Base-by-base conservation (phyloP, 169 alveolate species). In the Amoebophrya sp. region DNA sequence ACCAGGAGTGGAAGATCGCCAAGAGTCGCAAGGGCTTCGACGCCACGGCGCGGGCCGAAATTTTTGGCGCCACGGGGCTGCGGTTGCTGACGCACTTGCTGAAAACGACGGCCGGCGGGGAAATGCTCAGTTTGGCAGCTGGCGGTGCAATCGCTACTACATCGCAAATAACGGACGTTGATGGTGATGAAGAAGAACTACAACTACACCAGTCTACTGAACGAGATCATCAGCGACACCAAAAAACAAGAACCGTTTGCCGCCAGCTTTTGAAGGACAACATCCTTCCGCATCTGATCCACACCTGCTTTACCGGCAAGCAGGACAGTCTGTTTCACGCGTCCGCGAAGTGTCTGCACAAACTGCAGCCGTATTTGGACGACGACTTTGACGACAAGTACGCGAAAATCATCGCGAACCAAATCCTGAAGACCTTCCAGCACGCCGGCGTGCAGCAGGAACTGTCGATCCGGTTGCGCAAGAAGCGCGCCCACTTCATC, bases 1-100 rank as follows among this genome's bases (percentile, higher is more conserved):
- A 66, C 35, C 83, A 66, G 32, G 83, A 18, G 38, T 66, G 83
- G 83, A 2, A 25, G 7, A 3, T 66, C 29, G 38, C 39, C 29
- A 25, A 1, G 10, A n/a, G 32, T 2, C 83, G 83, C 29, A 18
- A n/a, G 29, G 83, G 83, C 29, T 66, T 25, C 83, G 83, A 66
- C 83, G 83, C 83, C 7, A 66, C 83, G 35, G 83, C 83, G 83
- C 83, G 83, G 7, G 83, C 83, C 1, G 83, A 66, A 25, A 66
- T 66, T 25, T n/a, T 66, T 3, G 83, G 83, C 29, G 29, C 83
- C 10, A 25, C 32, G 32, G 83, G 83, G 1, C 83, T 66, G 83
- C 83, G 83, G 83, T 25, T 66, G 0, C 32, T 66, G 32, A 66
- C 83, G 7, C 83, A 66, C 35, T 2, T 66, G 35, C 35, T 66